These are phyloP conservation scores for Prunus davidiana DNA, from an alignment of 306 rosid species.

Conservation along the genomic window DNA sequence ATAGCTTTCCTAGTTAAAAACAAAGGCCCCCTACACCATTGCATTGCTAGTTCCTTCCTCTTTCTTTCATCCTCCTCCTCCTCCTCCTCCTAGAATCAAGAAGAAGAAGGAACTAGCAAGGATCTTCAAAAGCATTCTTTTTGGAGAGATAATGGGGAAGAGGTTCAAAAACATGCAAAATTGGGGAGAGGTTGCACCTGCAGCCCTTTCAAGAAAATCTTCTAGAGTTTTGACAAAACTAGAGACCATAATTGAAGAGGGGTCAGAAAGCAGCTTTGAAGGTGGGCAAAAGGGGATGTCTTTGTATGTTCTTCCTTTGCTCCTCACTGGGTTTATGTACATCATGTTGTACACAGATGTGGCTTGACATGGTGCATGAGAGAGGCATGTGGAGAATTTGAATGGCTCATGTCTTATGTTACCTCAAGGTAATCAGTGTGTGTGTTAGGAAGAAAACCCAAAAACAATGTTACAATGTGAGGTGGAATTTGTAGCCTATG, in stretches of 20 bases:
- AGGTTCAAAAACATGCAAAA: conserved; percentile 29
- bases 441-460: neutral
- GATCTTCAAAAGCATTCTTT: neutral
- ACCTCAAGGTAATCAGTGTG: too few relatives aligned
- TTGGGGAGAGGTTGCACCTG: conserved; percentile 60
- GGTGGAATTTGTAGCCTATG: neutral
- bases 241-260: conserved; percentile 72
- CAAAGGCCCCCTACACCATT: neutral
- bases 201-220: conserved; percentile 27
- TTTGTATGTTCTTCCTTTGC: conserved; percentile 17
- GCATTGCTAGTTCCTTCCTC: conserved; percentile 7
- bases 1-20: neutral
- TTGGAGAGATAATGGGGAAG: conserved; percentile 36
- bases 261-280: conserved; percentile 4
- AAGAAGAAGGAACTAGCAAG: conserved; percentile 12
- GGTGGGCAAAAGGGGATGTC: conserved; percentile 14
- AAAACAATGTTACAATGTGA: neutral
- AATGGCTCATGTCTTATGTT: neutral
- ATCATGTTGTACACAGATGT: neutral
- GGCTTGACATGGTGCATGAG: neutral
- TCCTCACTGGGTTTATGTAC: conserved; percentile 18
- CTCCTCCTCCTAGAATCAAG: neutral
- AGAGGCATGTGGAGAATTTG: neutral
- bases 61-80: neutral
- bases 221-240: conserved; percentile 29